Conservation (phyloP, 2,329 filamentous ascomycete species). For the Pseudocercospora fuligena region DNA sequence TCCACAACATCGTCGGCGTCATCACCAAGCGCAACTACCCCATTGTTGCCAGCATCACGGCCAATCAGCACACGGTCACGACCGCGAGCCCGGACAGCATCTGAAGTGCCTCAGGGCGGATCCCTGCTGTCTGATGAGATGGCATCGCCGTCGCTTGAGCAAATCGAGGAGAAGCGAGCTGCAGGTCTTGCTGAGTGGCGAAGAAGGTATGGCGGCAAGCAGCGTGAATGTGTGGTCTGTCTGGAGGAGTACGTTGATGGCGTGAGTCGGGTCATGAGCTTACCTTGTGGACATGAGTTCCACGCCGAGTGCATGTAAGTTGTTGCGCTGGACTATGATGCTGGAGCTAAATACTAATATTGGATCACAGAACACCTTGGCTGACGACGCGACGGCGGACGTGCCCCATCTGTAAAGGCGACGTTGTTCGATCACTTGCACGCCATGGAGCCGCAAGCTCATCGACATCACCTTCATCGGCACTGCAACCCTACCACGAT, state of each 20-base stretch:
- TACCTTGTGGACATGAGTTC: conserved; percentile 97
- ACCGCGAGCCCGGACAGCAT: conserved; percentile 69
- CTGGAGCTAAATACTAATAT: conserved; percentile 6
- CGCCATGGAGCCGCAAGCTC: conserved; percentile 28
- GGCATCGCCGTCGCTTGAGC: conserved; percentile 39
- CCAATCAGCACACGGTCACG: conserved; percentile 49
- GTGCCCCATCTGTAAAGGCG: conserved; percentile 98
- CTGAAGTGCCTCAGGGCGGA: conserved; percentile 55
- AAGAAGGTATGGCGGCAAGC: conserved; percentile 65
- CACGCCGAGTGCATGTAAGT: conserved; percentile 98
- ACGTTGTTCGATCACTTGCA: conserved; percentile 71
- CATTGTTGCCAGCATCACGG: conserved; percentile 66
- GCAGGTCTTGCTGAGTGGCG: conserved; percentile 57
- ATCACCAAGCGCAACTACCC: conserved; percentile 64
- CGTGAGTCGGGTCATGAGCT: conserved; percentile 91
- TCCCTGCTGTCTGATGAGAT: conserved; percentile 36
- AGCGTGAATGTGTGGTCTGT: conserved; percentile 93
- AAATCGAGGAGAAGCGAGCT: conserved; percentile 59
- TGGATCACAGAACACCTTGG: conserved; percentile 78
- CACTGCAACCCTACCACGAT: conserved; percentile 24
- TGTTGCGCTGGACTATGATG: not conserved
- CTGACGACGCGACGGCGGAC: conserved; percentile 91
- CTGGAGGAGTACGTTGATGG: conserved; percentile 96
- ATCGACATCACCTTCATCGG: conserved; percentile 21
- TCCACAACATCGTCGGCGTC: conserved; percentile 42